Evolutionary conservation across 2,329 filamentous ascomycete species (phyloP).

Genomic region (Gaeumannomyces tritici): DNA sequence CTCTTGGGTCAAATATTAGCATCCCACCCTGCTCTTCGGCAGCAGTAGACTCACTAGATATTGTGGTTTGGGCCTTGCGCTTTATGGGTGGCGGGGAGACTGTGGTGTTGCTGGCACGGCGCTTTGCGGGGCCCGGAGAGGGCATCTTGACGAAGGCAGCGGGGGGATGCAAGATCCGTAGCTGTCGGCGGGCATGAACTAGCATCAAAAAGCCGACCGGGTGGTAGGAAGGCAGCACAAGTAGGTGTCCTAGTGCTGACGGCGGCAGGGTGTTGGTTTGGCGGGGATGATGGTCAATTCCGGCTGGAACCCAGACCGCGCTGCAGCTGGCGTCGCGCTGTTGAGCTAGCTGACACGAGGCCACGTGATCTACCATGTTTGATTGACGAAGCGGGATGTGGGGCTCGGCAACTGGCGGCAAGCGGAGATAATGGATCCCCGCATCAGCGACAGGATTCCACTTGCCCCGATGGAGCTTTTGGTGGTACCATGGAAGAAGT

Average conservation of each 20-base stretch:
- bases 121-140: background rate
- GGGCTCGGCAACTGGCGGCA: background rate
- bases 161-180: background rate
- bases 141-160: background rate
- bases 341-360: background rate
- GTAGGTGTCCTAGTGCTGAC: no score
- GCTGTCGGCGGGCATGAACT: background rate
- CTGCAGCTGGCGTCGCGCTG: background rate
- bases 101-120: conserved; percentile 9
- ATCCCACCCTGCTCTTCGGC: background rate
- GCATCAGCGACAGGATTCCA: no score
- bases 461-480: no score
- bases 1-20: conserved; percentile 31
- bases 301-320: no score
- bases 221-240: no score
- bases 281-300: background rate
- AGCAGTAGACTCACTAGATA: conserved; percentile 31
- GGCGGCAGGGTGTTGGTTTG: background rate
- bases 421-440: background rate
- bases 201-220: background rate
- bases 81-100: conserved; percentile 46
- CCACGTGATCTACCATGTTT: background rate
- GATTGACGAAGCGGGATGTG: no score
- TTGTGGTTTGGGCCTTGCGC: conserved; percentile 39
- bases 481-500: no score